Percentiles rank a stretch among this genome's conserved stretches.
These are phyloP conservation scores for Platismatia glauca DNA, from an alignment of 495 filamentous ascomycete species.

Conservation along the genomic window DNA sequence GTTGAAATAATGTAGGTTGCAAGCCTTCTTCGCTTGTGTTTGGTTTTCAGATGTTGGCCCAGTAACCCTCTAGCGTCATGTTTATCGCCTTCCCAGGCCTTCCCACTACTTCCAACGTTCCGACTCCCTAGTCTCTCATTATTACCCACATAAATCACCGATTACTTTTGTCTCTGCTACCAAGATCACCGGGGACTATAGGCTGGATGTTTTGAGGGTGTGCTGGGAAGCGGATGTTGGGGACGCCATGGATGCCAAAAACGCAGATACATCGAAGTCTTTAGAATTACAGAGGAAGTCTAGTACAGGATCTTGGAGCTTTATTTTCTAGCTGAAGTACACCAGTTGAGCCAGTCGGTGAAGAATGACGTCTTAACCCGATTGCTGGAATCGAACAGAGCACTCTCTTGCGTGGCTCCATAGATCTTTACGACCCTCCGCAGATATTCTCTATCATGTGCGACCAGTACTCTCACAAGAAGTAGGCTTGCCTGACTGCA, in stretches of 20 bases:
- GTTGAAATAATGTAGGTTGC: neutral
- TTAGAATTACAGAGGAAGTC: neutral
- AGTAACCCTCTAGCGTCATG: neutral
- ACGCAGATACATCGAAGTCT: neutral
- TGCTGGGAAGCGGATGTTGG: too few species aligned
- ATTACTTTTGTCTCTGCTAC: too few species aligned
- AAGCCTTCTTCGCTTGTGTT: neutral
- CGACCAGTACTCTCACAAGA: conserved; percentile 51
- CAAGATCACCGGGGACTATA: too few species aligned
- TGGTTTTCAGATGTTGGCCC: neutral
- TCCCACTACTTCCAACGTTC: too few species aligned
- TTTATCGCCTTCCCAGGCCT: too few species aligned
- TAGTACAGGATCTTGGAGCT: neutral
- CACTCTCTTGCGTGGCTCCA: conserved; percentile 44
- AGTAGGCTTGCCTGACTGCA: conserved; percentile 58
- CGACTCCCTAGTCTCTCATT: too few species aligned
- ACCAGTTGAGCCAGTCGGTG: conserved; percentile 62
- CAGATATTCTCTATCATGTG: conserved; percentile 40
- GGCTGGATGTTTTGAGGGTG: too few species aligned
- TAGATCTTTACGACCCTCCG: conserved; percentile 48
- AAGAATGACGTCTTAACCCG: conserved; percentile 55
- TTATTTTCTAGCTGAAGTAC: conserved; percentile 33
- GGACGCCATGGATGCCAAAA: too few species aligned
- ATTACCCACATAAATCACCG: too few species aligned
- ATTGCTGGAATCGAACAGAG: conserved; percentile 46